Evolutionary conservation across 2,329 filamentous ascomycete species (phyloP), one percentile per base, ranked within the genome.

Genomic region (Aureobasidium sp.): DNA sequence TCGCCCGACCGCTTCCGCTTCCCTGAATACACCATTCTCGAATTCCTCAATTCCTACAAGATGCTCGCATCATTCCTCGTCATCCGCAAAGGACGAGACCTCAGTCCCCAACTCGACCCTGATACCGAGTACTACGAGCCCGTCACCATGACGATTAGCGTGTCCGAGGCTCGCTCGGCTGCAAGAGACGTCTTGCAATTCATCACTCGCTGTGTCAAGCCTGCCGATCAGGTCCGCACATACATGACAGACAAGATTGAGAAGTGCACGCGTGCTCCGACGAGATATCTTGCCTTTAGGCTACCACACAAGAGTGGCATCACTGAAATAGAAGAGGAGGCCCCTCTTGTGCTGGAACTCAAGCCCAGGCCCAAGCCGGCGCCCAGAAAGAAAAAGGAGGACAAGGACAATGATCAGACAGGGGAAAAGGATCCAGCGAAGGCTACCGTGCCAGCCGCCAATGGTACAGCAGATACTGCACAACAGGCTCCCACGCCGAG

Each of bases 41-140:
- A 94, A 70, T 86, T 84, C 69, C 76, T 86, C 1, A 70, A 71
- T 12, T 67, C 67, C 3, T 68, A 73, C 51, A 79, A 80, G n/a
- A 82, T 89, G 1, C 81, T 91, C 47, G 87, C 87, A 3, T 92
- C 88, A 0, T 94, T 93, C 70, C 77, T 94, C 12, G 85, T 92
- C 63, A 87, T 90, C 6, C 85, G 88, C 53, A 87, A 87, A 71
- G 88, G 86, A 34, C 87, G 85, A 67, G 79, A 78, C n/a, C 82
- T 84, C 1, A 62, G 70, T 2, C 20, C 69, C 61, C 62, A 68
- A 56, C 56, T 77, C 60, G 66, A 77, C 65, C 69, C 74, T 65
- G 67, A 72, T 80, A 82, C 62, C 83, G 82, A 91, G 68, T 90
- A 89, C 74, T 93, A 91, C 70, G 87, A 92, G 67, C 89, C 89